Base-by-base conservation (phyloP, 169 alveolate genomes). In the Theileria sp. region DNA sequence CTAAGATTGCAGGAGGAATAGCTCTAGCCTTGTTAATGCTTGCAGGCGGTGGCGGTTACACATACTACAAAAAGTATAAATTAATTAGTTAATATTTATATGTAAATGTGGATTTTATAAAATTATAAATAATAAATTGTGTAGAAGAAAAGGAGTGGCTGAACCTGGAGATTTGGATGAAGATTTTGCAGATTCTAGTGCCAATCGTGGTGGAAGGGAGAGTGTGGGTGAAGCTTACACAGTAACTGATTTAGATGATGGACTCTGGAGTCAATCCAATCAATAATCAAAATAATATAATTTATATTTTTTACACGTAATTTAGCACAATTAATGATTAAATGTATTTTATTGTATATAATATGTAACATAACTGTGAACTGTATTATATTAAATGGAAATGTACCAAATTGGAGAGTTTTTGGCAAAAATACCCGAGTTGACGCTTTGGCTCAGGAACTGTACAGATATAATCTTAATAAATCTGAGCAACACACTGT, bases 1-100 rank as follows among this genome's bases (percentile, higher is more conserved):
- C 87, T n/a, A 85, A 79, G 84, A 85, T 85, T 54, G 91, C 91
- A 25, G 91, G 91, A 26, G 91, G 91, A 32, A 60, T 75, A 3
- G 21, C 79, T 23, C 51, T 50, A n/a, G 87, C 77, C 1, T 80
- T 79, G 25, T 68, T 79, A 26, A 76, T 85, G 26, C 76, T 85
- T 3, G 91, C 87, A 26, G 87, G 87, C 10, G 87, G 87, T 10
- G 89, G 89, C 5, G 91, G 91, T 21, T 85, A 85, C 68, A 84
- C 85, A 54, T 61, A 56, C 69, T 85, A 78, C 80, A 85, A 71
- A 50, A 85, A 75, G 91, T 85, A 68, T 13, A 68, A 87, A 34
- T 23, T 4, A 50, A 13, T 28, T 58, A 58, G 36, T 58, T 58
- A 58, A 15, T 21, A 17, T 58, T 58, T 64, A 3, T 10, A n/a